A percentile compares a stretch with the other conserved stretches of the same genome.
Conservation (phyloP, 176 grass and related monocot species). For the Cenchrus purpureus region DNA sequence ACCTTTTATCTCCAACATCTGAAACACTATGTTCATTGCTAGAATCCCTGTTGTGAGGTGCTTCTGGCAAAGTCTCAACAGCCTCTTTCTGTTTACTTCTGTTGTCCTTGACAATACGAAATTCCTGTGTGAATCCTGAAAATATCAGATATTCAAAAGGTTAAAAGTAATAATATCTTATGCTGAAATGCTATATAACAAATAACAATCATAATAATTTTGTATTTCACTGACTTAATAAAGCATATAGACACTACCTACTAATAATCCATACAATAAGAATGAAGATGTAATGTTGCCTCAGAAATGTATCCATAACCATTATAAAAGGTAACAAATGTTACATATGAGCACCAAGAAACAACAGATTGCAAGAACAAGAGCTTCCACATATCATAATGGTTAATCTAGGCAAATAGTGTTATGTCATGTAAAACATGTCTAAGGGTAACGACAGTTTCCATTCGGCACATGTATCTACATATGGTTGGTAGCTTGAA, state of each 20-base stretch:
- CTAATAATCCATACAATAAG: slow-evolving; percentile 4
- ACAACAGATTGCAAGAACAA: slow-evolving; percentile 1
- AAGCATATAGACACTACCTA: background rate
- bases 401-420: background rate
- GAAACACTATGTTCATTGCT: slow-evolving; percentile 20
- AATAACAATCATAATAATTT: background rate
- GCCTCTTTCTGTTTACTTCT: slow-evolving; percentile 53
- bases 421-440: background rate
- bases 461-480: background rate
- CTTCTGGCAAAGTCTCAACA: slow-evolving; percentile 40
- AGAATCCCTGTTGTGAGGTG: slow-evolving; percentile 31
- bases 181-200: slow-evolving; percentile 4
- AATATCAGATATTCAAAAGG: slow-evolving; percentile 34
- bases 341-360: slow-evolving; percentile 2
- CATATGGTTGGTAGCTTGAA: background rate
- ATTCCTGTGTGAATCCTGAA: slow-evolving; percentile 62
- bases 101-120: slow-evolving; percentile 81
- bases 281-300: background rate
- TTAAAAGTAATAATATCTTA: background rate
- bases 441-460: background rate
- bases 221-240: background rate
- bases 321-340: background rate
- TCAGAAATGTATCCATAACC: background rate
- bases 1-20: slow-evolving; percentile 57
- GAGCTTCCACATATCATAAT: slow-evolving; percentile 16